These are phyloP conservation scores for Aspergillus sp. DNA, from an alignment of 2,329 filamentous ascomycete species.

Conservation along the genomic window DNA sequence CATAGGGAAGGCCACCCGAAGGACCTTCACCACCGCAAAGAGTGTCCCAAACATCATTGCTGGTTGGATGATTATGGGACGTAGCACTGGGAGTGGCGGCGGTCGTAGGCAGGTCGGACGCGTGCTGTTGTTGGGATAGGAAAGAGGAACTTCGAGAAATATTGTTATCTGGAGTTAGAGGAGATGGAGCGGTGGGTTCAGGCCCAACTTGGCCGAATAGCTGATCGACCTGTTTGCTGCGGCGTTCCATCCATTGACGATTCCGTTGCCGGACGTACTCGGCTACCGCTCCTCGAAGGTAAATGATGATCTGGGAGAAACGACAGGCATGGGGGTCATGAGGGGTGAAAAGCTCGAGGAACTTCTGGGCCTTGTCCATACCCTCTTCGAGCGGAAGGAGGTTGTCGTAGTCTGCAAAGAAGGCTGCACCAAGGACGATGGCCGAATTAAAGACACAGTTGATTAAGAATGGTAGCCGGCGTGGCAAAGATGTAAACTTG, in stretches of 20 bases:
- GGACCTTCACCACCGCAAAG: conserved; percentile 17
- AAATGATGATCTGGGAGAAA: conserved; percentile 32
- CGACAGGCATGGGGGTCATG: conserved; percentile 32
- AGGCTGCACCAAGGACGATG: conserved; percentile 39
- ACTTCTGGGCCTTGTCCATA: conserved; percentile 28
- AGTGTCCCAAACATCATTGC: conserved; percentile 24
- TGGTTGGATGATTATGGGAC: conserved; percentile 1
- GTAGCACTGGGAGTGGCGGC: conserved; percentile 1
- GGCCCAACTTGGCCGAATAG: conserved; percentile 34
- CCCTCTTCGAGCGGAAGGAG: conserved; percentile 28
- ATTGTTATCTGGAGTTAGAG: conserved; percentile 20
- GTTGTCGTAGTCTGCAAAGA: conserved; percentile 41
- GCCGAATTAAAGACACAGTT: conserved; percentile 43
- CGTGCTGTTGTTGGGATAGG: conserved; percentile 6
- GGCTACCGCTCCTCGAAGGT: conserved; percentile 32
- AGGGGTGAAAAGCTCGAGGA: conserved; percentile 26
- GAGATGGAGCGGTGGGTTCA: conserved; percentile 14
- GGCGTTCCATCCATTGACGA: conserved; percentile 33
- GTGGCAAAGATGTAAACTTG: conserved; percentile 29
- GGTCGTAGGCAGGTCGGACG: conserved; percentile 2
- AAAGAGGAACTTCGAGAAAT: conserved; percentile 8
- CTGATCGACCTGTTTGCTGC: conserved; percentile 35
- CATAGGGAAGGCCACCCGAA: conserved; percentile 17
- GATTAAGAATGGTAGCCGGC: conserved; percentile 40
- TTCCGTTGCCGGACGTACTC: conserved; percentile 33